A percentile compares a stretch with the other conserved stretches of the same genome.
Evolutionary conservation across 2,329 filamentous ascomycete species (phyloP).

Genomic region (Kalmusia sp.): DNA sequence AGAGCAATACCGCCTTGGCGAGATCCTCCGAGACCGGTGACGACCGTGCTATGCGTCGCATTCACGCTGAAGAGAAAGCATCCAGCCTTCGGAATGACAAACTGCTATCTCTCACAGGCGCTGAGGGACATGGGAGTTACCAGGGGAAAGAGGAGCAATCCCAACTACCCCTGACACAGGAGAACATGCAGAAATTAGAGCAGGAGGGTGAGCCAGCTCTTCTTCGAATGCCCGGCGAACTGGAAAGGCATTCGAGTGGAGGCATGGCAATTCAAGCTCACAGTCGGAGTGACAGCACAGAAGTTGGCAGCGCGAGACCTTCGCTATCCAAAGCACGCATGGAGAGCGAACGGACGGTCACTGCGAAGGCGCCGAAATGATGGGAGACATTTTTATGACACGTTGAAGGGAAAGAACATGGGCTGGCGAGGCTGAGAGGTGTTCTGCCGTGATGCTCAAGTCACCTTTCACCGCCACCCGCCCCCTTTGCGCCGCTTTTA

Average conservation of each 20-base stretch:
- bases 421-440: not conserved
- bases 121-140: slow-evolving; percentile 31
- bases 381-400: slow-evolving; percentile 7
- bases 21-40: slow-evolving; percentile 52
- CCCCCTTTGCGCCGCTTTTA: slow-evolving; percentile 13
- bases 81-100: slow-evolving; percentile 62
- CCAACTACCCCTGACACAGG: slow-evolving; percentile 44
- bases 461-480: slow-evolving; percentile 11
- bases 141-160: slow-evolving; percentile 24
- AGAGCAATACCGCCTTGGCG: slow-evolving; percentile 48
- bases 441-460: slow-evolving; percentile 4
- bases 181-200: slow-evolving; percentile 45
- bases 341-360: slow-evolving; percentile 38
- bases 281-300: slow-evolving; percentile 21
- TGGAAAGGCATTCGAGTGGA: slow-evolving; percentile 23
- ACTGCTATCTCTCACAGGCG: slow-evolving; percentile 57
- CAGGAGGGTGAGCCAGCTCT: slow-evolving; percentile 32
- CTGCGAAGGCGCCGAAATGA: slow-evolving; percentile 17
- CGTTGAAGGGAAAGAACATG: not conserved
- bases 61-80: slow-evolving; percentile 62
- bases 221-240: slow-evolving; percentile 17
- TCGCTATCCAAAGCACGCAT: slow-evolving; percentile 22
- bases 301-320: slow-evolving; percentile 22
- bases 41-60: slow-evolving; percentile 55
- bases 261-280: slow-evolving; percentile 26